Base-by-base conservation (phyloP, 768 basidiomycete species). In the Lactarius hengduanensis region DNA sequence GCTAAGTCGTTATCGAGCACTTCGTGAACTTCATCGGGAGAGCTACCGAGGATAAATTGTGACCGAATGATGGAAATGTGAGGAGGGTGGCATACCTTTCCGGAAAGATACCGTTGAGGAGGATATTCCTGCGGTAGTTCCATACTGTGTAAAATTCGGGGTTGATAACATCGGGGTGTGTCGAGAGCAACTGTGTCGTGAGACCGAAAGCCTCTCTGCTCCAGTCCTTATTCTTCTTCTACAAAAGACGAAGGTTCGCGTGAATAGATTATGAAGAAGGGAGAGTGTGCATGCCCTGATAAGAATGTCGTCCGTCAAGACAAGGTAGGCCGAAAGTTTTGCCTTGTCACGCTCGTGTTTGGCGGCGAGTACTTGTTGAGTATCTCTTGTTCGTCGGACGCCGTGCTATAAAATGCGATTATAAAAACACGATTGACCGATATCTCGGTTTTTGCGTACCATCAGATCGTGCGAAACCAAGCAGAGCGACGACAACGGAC, bases 71-170 rank as follows among this genome's bases (percentile, higher is more conserved):
- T 40, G 61, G 18, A n/a, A 30, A 28, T 7, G 6, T 28, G 53
- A 40, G 30, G 11, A 41, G 34, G 11, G 4, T 28, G 57, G 13
- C 81, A 58, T 65, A 93, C 94, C 84, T 85, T 15, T 76, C 73
- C 11, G 83, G 82, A 70, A 96, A 94, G 55, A 92, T 75, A 2
- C 90, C 90, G 28, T 85, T 78, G 47, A 88, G 74, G 22, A 96
- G 77, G 67, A 97, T 94, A 61, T 85, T 82, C 38, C 96, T 82
- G 56, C 97, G 83, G 77, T 94, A 96, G 77, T 97, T 96, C 97
- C 97, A 98, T 43, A 92, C 80, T 1, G 96, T 96, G 76, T 97
- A 97, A 74, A 94, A 94, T 77, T 99, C 97, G 2, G 96, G 95
- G 73, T 98, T 98, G 34, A 56, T 69, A 30, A 67, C 18, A 22